phyloP scores from a whole-genome alignment of 495 filamentous ascomycete genomes.

The Copromyces sp. region DNA sequence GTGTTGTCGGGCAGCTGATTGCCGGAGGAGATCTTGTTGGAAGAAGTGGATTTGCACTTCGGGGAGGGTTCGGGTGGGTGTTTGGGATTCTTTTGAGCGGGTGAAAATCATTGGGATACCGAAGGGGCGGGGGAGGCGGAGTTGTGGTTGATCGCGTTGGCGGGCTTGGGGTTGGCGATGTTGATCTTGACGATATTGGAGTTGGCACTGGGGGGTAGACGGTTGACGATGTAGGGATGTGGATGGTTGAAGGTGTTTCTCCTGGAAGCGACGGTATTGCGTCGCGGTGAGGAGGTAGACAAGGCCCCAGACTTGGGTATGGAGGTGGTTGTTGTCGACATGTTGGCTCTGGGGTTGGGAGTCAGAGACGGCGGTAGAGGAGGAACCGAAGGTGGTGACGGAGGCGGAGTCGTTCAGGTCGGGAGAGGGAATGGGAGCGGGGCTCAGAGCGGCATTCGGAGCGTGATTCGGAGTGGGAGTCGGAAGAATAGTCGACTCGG shows the following conservation, averaged over 20 bases:
- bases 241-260: slow-evolving; percentile 13
- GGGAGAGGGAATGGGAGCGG: not conserved
- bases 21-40: not conserved
- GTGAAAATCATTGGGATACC: not conserved
- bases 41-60: not conserved
- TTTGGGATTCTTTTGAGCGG: not conserved
- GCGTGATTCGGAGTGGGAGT: not conserved
- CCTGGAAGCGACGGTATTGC: slow-evolving; percentile 25
- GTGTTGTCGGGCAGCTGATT: not conserved
- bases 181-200: not conserved
- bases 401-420: not conserved
- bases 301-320: slow-evolving; percentile 28
- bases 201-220: too few relatives aligned
- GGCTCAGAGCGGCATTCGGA: not conserved
- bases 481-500: not conserved
- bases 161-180: not conserved
- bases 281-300: slow-evolving; percentile 23
- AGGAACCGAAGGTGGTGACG: not conserved
- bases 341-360: not conserved
- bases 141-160: not conserved
- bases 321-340: not conserved
- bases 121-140: not conserved
- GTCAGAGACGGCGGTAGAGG: not conserved
- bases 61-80: not conserved
- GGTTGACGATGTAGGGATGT: too few relatives aligned